Conservation (phyloP, 2,329 filamentous ascomycete species). For the Juglanconis oblonga region DNA sequence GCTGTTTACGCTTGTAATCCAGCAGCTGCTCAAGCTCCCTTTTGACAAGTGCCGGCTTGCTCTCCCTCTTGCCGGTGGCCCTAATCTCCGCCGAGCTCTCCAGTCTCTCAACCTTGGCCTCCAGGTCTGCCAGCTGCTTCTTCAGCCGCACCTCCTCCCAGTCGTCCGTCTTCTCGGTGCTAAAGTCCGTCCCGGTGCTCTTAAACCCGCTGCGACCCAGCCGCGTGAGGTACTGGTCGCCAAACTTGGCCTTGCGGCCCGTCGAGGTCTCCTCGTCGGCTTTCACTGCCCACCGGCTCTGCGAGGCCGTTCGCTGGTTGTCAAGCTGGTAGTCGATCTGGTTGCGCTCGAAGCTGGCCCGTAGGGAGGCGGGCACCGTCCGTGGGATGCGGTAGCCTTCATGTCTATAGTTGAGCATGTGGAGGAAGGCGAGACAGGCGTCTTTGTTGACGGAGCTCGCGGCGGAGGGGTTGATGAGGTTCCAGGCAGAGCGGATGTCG, state of each 20-base stretch:
- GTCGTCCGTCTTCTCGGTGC: slow-evolving; percentile 79
- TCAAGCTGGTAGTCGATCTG: slow-evolving; percentile 96
- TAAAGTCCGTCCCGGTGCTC: slow-evolving; percentile 86
- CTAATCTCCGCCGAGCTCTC: slow-evolving; percentile 69
- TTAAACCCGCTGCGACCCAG: slow-evolving; percentile 82
- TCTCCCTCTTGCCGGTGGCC: slow-evolving; percentile 64
- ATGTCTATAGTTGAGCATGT: slow-evolving; percentile 94
- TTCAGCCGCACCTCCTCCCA: slow-evolving; percentile 97
- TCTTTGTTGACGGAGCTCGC: slow-evolving; percentile 86
- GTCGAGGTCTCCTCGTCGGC: slow-evolving; percentile 78
- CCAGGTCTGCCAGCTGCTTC: slow-evolving; percentile 85
- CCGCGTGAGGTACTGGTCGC: slow-evolving; percentile 91
- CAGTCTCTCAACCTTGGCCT: slow-evolving; percentile 81
- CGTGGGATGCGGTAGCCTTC: slow-evolving; percentile 94
- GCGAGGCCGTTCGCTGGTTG: slow-evolving; percentile 60
- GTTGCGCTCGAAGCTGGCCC: slow-evolving; percentile 89
- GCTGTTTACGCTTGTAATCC: slow-evolving; percentile 85
- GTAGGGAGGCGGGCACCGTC: slow-evolving; percentile 84
- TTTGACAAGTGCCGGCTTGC: slow-evolving; percentile 88
- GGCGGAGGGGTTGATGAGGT: slow-evolving; percentile 91
- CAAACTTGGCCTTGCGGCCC: slow-evolving; percentile 94
- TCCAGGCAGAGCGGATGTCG: slow-evolving; percentile 91
- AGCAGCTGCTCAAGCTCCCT: slow-evolving; percentile 89
- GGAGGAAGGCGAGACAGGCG: slow-evolving; percentile 87
- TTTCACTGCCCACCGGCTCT: slow-evolving; percentile 75